Evolutionary conservation across 441 rosid species (phyloP), one percentile per base, ranked within the genome.

Genomic region (Syzygium syzygioides): DNA sequence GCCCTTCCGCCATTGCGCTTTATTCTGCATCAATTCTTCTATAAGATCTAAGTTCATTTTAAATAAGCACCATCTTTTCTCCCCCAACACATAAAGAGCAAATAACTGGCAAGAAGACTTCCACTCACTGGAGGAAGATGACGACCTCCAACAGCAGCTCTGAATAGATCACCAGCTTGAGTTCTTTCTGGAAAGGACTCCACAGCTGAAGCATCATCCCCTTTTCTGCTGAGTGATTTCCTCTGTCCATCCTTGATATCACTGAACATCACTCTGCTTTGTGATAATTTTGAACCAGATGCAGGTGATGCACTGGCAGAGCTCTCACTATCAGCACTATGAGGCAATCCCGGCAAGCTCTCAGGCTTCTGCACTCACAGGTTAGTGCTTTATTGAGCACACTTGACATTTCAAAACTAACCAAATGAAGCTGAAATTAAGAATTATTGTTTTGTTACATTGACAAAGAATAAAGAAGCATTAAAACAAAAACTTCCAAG

Each of bases 81-180:
- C 52, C 83, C 32, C 17, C 15, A 71, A 20, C 52, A 37, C n/a
- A 25, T 15, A 59, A 54, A 79, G 60, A 19, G 30, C 20, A 87
- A 28, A 34, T 34, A 83, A 45, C 79, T 55, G 13, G 86, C 62
- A 86, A 79, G 25, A 83, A 84, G 30, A 89, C 32, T 59, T 87
- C 86, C 26, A 90, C 98, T 94, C 89, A 97, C 99, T 92, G 88
- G 90, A 91, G 95, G 96, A 90, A 95, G 76, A 89, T 26, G 93
- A 55, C 88, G 94, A 88, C 96, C 94, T 90, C 89, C 95, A 92
- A 92, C 93, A 83, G 95, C 87, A 79, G 93, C 95, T 93, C 95
- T 90, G 91, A 96, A 95, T 92, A 95, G 93, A 86, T 96, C 96
- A 89, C 98, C 97, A 26, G 98, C 95, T 91, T 91, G 96, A 86